Percentiles rank a stretch among this genome's conserved stretches.
These are phyloP conservation scores for Ganoderma sinense DNA, from an alignment of 1,284 basidiomycete genomes.

Conservation along the genomic window DNA sequence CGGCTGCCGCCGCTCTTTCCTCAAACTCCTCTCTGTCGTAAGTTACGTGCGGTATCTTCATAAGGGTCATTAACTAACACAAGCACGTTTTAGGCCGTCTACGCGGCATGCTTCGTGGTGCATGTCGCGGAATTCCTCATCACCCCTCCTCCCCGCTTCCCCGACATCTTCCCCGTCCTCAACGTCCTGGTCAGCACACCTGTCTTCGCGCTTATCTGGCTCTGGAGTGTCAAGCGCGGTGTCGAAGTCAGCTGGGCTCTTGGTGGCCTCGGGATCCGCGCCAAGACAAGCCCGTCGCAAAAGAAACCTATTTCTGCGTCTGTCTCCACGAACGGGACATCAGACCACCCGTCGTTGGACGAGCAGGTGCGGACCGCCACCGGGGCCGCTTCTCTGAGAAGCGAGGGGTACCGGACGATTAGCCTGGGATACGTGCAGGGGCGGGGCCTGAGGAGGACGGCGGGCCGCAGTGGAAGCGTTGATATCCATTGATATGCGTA, in stretches of 20 bases:
- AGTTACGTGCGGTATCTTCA: constrained; percentile 34
- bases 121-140: constrained; percentile 73
- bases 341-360: not conserved
- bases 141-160: constrained; percentile 75
- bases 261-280: constrained; percentile 43
- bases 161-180: constrained; percentile 86
- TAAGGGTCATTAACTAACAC: not conserved
- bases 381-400: constrained; percentile 5
- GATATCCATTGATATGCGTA: constrained; percentile 16
- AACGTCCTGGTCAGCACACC: constrained; percentile 87
- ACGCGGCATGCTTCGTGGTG: constrained; percentile 60
- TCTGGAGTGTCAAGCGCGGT: constrained; percentile 80
- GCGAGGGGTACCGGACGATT: constrained; percentile 25
- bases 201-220: constrained; percentile 77
- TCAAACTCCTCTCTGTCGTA: constrained; percentile 72
- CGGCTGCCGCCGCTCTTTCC: constrained; percentile 48
- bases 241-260: constrained; percentile 74
- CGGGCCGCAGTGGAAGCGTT: constrained; percentile 24
- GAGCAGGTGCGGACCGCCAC: not conserved
- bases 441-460: constrained; percentile 21
- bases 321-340: constrained; percentile 8
- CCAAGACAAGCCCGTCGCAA: constrained; percentile 7
- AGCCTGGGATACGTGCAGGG: constrained; percentile 30
- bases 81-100: constrained; percentile 55
- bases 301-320: constrained; percentile 8